Evolutionary conservation across 306 rosid species (phyloP), one percentile per base, ranked within the genome.

Genomic region (Corylus avellana): DNA sequence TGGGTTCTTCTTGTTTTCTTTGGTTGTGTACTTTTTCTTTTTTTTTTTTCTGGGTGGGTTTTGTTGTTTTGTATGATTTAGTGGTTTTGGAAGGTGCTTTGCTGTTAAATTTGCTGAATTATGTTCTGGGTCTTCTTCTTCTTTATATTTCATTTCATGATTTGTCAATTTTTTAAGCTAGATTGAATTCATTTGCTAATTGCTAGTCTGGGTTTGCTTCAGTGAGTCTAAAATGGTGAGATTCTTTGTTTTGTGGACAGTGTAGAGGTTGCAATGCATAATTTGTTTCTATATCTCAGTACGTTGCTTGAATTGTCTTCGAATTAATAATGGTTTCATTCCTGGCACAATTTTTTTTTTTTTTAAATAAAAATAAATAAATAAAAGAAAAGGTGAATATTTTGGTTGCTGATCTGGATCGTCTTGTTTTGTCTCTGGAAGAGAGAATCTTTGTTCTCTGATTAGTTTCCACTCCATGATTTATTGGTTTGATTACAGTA

Each of bases 141-240:
- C 73, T 77, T 75, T 2, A 35, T 47, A 20, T 29, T 68, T 32
- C 12, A 25, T 70, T 75, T 73, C 70, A 35, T 47, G 51, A 18
- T 10, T 61, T 79, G 56, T 48, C 58, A 20, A 55, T 53, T 75
- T 57, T 37, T 7, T 11, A 39, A 16, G 25, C 70, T 32, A 69
- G 69, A 70, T 42, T 3, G 27, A 64, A 8, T 46, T 70, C 0
- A 70, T 57, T 72, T 70, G 62, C 49, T 58, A 69, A 66, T 70
- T 82, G 10, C 44, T 77, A 72, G 47, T 54, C 81, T 62, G 81
- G 77, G 73, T 71, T 39, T 67, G 47, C 51, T 7, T 56, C 55
- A 63, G 55, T 73, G 63, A 25, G 78, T 12, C 59, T 67, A 63
- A 25, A 11, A 50, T 49, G 51, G 55, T 50, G 48, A 9, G 22